Percentiles rank a stretch among this genome's conserved stretches.
Evolutionary conservation across 495 filamentous ascomycete species (phyloP).

Genomic region (Penicillium tannophilum): DNA sequence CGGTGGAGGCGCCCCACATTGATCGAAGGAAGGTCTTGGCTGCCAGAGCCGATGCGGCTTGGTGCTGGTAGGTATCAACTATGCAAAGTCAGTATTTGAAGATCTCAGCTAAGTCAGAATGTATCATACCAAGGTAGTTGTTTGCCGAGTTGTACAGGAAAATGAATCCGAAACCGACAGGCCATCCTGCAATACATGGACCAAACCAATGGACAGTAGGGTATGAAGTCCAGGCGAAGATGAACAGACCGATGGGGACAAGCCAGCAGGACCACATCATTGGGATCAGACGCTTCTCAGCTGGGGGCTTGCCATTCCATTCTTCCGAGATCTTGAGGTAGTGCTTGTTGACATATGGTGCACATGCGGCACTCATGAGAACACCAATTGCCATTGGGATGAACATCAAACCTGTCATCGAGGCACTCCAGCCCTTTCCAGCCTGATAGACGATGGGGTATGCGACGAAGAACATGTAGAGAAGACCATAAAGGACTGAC

Average conservation of each 20-base stretch:
- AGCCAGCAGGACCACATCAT: slow-evolving; percentile 87
- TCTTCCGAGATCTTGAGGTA: slow-evolving; percentile 64
- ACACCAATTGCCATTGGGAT: slow-evolving; percentile 73
- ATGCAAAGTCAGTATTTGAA: slow-evolving; percentile 24
- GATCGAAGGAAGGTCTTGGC: slow-evolving; percentile 80
- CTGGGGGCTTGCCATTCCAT: slow-evolving; percentile 68
- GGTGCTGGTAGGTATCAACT: slow-evolving; percentile 82
- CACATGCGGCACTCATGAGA: slow-evolving; percentile 61
- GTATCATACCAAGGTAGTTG: slow-evolving; percentile 64
- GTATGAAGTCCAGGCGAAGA: slow-evolving; percentile 84
- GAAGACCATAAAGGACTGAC: slow-evolving; percentile 73
- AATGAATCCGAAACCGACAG: slow-evolving; percentile 83
- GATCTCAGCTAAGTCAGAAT: not conserved
- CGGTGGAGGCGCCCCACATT: slow-evolving; percentile 75
- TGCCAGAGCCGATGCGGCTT: slow-evolving; percentile 83
- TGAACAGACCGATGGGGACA: slow-evolving; percentile 75
- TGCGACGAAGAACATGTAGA: slow-evolving; percentile 83
- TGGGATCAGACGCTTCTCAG: slow-evolving; percentile 75
- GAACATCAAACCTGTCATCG: slow-evolving; percentile 79
- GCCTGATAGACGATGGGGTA: slow-evolving; percentile 79
- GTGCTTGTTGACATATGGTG: slow-evolving; percentile 74
- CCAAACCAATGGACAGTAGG: slow-evolving; percentile 66
- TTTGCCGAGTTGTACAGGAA: slow-evolving; percentile 84
- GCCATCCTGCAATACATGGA: slow-evolving; percentile 70
- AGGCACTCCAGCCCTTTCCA: slow-evolving; percentile 71